Evolutionary conservation across 202 grass and related monocot species (phyloP), one percentile per base, ranked within the genome.

Genomic region (Carex arenaria): DNA sequence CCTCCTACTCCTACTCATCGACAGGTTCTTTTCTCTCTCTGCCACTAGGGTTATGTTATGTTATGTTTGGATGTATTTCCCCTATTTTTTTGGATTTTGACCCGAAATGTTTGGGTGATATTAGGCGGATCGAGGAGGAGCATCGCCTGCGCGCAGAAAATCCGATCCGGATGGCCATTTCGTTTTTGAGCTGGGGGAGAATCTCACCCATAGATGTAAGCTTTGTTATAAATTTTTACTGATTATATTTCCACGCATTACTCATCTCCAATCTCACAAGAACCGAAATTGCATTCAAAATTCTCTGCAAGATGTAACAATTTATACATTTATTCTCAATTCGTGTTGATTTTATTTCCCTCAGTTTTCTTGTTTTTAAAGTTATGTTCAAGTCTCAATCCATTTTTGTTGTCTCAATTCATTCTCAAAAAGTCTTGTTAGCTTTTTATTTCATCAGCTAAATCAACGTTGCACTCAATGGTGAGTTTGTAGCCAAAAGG

Each of bases 181-280:
- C 73, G 88, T 94, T 20, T 97, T 94, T 79, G 87, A 94, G 80
- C 92, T 97, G 38, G 94, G 94, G 70, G 94, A 97, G 82, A 97
- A 97, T 82, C 91, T 97, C 77, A 88, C 90, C 45, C 90, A 89
- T 23, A 90, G 92, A 88, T 97, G 94, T 97, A 85, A 87, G 92
- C 53, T 53, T 68, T 66, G 13, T 3, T 31, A 59, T 11, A 10
- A 5, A 79, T 69, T 86, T n/a, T 72, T 18, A 18, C 40, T 87
- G 15, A 31, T 31, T 51, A 10, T 66, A 15, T 65, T 51, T 67
- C 13, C 2, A 52, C 3, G 12, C 15, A 34, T 56, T 76, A 17
- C 0, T 9, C 49, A 23, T 43, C 14, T 49, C 19, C 8, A 51
- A 51, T 51, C 6, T 49, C n/a, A 26, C 23, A 14, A 26, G 8